Evolutionary conservation across 2,329 filamentous ascomycete species (phyloP).

Genomic region (Graphilbum fragrans): DNA sequence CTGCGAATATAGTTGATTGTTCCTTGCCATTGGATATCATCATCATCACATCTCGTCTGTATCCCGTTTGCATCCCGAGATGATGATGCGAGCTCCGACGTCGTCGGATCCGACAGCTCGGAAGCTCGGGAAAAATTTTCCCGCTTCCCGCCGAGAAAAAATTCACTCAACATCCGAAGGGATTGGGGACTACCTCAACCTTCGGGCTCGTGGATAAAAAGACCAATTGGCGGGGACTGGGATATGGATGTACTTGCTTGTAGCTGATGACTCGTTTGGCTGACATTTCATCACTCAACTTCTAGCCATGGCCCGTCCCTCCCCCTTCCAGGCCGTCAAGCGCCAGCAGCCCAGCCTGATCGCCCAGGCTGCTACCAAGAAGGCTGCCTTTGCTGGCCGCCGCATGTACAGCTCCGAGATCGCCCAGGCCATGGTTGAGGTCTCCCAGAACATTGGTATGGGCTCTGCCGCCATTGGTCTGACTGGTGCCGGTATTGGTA

Average conservation of each 20-base stretch:
- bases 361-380: constrained; percentile 48
- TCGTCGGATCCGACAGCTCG: background rate
- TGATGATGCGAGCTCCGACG: too few species aligned
- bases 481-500: constrained; percentile 87
- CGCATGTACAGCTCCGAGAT: constrained; percentile 82
- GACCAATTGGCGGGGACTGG: too few species aligned
- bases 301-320: constrained; percentile 41
- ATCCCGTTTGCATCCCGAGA: too few species aligned
- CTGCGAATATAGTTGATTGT: background rate
- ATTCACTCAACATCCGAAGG: too few species aligned
- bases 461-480: constrained; percentile 84
- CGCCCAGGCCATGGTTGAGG: constrained; percentile 77
- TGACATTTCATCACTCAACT: constrained; percentile 13
- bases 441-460: constrained; percentile 86
- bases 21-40: too few species aligned
- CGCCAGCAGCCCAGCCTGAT: constrained; percentile 60
- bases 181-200: too few species aligned
- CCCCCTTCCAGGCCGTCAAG: constrained; percentile 63
- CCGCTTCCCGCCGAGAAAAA: background rate
- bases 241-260: too few species aligned
- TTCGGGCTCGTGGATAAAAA: too few species aligned
- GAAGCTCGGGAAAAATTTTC: background rate
- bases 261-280: background rate
- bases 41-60: too few species aligned
- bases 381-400: constrained; percentile 46